These are phyloP conservation scores for Amanita fuliginea DNA, from an alignment of 768 basidiomycete genomes.

Conservation along the genomic window DNA sequence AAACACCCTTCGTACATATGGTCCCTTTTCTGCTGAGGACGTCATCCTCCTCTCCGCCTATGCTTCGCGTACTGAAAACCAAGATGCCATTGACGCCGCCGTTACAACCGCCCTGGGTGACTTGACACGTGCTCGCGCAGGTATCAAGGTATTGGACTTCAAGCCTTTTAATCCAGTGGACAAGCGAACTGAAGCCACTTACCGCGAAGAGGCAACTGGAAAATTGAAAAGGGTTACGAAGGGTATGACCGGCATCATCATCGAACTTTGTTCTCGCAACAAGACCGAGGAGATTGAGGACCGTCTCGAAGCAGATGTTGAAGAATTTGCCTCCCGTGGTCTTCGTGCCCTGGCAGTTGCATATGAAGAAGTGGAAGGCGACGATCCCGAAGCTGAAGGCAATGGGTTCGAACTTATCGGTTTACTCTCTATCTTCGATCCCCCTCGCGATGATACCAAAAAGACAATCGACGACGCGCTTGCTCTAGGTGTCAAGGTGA, in stretches of 20 bases:
- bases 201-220: conserved; percentile 88
- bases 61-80: conserved; percentile 97
- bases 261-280: conserved; percentile 94
- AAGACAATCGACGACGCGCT: conserved; percentile 97
- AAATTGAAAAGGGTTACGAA: conserved; percentile 98
- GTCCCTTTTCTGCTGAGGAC: conserved; percentile 79
- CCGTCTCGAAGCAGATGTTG: conserved; percentile 87
- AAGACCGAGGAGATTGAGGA: conserved; percentile 91
- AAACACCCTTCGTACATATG: conserved; percentile 84
- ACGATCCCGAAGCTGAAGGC: conserved; percentile 77
- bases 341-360: conserved; percentile 96
- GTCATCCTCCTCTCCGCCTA: conserved; percentile 92
- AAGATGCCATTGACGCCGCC: conserved; percentile 91
- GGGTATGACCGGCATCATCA: conserved; percentile 99
- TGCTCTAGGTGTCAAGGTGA: conserved; percentile 92
- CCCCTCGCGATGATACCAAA: conserved; percentile 96
- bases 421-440: conserved; percentile 95
- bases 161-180: conserved; percentile 99
- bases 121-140: conserved; percentile 63
- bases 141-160: conserved; percentile 96
- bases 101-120: conserved; percentile 77
- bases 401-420: conserved; percentile 97
- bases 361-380: conserved; percentile 82
- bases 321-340: conserved; percentile 93
- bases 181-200: conserved; percentile 99